Conservation (phyloP, 2,329 filamentous ascomycete species). For the Ophiostoma sp. region DNA sequence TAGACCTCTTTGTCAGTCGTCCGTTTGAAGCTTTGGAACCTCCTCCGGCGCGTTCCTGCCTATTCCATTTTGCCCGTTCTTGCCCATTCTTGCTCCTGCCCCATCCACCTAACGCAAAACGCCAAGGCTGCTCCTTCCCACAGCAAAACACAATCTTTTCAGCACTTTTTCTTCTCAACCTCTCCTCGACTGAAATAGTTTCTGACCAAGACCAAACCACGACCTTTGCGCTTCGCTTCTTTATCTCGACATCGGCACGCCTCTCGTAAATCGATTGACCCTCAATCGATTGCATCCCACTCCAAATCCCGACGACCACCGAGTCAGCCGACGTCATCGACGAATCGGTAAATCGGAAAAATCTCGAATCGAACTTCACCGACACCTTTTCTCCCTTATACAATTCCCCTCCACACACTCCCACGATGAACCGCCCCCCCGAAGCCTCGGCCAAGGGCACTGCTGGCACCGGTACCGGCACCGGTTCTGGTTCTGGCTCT, state of each 20-base stretch:
- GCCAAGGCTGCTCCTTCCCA: conserved; percentile 1
- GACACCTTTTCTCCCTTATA: neutral
- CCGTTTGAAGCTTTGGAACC: neutral
- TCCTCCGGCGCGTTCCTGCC: neutral
- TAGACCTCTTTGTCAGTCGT: neutral
- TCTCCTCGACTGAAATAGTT: neutral
- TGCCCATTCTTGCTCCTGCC: neutral
- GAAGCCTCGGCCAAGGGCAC: neutral
- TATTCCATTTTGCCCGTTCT: neutral
- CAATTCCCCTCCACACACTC: neutral
- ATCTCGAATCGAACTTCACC: neutral
- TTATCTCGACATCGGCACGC: neutral
- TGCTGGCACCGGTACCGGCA: neutral
- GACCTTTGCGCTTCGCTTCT: neutral
- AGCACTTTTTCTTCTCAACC: neutral
- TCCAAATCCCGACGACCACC: neutral
- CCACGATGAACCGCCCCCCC: conserved; percentile 8
- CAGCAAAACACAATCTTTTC: neutral
- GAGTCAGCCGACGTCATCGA: conserved; percentile 13
- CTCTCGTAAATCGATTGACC: neutral
- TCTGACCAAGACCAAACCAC: too few species aligned
- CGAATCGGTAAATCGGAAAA: too few species aligned
- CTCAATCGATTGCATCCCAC: too few species aligned
- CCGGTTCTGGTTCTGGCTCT: neutral
- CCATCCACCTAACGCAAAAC: neutral